Conservation (phyloP, 148 eudicot species). For the Chenopodium quinoa region DNA sequence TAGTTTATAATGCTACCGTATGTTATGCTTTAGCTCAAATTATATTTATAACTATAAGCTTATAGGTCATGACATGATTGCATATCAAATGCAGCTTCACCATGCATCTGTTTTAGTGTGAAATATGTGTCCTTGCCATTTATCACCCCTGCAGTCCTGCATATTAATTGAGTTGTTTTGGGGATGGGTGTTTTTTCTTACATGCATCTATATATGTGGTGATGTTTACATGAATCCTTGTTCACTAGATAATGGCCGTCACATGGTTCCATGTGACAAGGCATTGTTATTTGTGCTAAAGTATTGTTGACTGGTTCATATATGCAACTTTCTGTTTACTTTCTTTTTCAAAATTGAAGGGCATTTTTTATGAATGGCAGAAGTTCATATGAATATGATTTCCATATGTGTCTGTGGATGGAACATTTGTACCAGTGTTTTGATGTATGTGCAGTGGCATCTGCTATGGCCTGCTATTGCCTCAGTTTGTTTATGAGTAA, state of each 20-base stretch:
- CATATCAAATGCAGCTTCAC: neutral
- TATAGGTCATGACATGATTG: neutral
- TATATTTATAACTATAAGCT: constrained; percentile 7
- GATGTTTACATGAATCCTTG: neutral
- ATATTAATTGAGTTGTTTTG: neutral
- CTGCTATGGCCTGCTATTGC: neutral
- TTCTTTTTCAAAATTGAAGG: neutral
- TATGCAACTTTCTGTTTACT: neutral
- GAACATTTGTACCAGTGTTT: neutral
- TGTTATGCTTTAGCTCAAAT: neutral
- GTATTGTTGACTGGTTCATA: neutral
- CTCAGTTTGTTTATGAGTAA: neutral
- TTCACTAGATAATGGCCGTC: constrained; percentile 5
- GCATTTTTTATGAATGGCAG: neutral
- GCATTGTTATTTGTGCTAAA: neutral
- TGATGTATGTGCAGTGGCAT: neutral
- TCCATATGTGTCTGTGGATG: neutral
- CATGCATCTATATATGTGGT: neutral
- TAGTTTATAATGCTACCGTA: neutral
- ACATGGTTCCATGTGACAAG: neutral
- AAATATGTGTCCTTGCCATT: neutral
- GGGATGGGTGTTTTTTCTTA: neutral
- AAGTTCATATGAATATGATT: neutral
- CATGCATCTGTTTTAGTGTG: neutral
- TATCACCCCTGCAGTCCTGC: neutral